phyloP scores from a whole-genome alignment of 306 rosid genomes.

The Myrica gale region DNA sequence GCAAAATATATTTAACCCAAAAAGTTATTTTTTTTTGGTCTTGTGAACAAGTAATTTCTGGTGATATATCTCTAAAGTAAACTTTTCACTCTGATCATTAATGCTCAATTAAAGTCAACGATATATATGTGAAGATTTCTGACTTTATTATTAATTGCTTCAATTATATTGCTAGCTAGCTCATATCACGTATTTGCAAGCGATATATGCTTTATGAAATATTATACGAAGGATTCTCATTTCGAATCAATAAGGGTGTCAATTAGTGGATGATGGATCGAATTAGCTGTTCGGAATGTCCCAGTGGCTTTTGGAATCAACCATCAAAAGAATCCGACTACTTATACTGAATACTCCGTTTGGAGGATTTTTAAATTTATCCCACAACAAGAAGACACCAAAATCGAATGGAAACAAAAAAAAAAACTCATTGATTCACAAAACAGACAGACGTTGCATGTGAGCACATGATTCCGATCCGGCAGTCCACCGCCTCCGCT shows the following conservation, averaged over 20 bases:
- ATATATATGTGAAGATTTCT: too few relatives aligned
- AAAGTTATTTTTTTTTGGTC: too few relatives aligned
- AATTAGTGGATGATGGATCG: neutral
- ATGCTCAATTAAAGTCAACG: too few relatives aligned
- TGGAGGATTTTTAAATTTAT: neutral
- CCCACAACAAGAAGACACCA: neutral
- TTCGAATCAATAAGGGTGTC: neutral
- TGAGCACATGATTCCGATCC: slow-evolving; percentile 70
- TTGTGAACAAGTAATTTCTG: too few relatives aligned
- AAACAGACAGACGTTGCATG: slow-evolving; percentile 56
- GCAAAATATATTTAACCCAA: too few relatives aligned
- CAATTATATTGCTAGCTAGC: too few relatives aligned
- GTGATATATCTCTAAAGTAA: too few relatives aligned
- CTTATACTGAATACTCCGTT: neutral
- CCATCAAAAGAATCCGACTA: slow-evolving; percentile 14
- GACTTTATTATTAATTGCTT: too few relatives aligned
- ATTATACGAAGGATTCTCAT: slow-evolving; percentile 4
- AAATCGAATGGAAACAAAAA: neutral
- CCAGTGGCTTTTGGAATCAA: slow-evolving; percentile 13
- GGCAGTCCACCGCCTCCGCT: slow-evolving; percentile 61
- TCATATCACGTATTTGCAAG: neutral
- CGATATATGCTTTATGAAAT: neutral
- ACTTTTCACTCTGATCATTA: too few relatives aligned
- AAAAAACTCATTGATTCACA: slow-evolving; percentile 11
- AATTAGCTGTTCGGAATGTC: slow-evolving; percentile 15